These are phyloP conservation scores for Pichia exigua DNA, from an alignment of 805 yeast species.

Conservation along the genomic window DNA sequence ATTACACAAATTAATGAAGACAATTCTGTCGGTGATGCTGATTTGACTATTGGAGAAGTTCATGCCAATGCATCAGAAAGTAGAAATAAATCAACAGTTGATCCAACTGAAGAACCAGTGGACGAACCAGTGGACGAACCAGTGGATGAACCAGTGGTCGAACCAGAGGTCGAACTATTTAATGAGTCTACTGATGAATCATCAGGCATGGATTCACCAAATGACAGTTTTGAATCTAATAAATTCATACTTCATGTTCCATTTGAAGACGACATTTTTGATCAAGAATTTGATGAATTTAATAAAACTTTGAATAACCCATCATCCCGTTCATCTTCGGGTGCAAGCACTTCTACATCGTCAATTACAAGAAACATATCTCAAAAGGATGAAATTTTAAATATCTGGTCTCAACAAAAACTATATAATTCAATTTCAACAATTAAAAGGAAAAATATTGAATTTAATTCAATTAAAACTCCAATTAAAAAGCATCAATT, in stretches of 20 bases:
- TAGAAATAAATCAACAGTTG: not conserved
- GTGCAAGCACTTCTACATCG: not conserved
- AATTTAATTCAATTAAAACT: slow-evolving; percentile 19
- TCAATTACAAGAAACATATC: slow-evolving; percentile 7
- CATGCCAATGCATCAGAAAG: not conserved
- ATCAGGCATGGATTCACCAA: slow-evolving; percentile 10
- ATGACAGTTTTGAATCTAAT: slow-evolving; percentile 16
- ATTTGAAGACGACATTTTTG: slow-evolving; percentile 34
- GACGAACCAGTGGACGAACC: not conserved
- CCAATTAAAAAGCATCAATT: not conserved
- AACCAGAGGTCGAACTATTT: too few species aligned
- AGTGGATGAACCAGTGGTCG: too few species aligned
- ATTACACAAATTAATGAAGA: not conserved
- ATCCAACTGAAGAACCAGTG: too few species aligned
- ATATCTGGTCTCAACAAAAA: slow-evolving; percentile 31
- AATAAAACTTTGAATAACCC: slow-evolving; percentile 25
- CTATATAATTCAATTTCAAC: slow-evolving; percentile 13
- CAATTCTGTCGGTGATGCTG: not conserved
- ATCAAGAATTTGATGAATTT: slow-evolving; percentile 20
- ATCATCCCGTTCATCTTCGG: slow-evolving; percentile 8
- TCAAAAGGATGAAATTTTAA: slow-evolving; percentile 13
- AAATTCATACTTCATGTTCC: slow-evolving; percentile 27
- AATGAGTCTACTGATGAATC: slow-evolving; percentile 1
- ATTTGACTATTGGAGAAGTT: not conserved
- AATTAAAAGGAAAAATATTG: slow-evolving; percentile 10